Conservation (phyloP, 2,329 filamentous ascomycete species). For the Colletotrichum cuscutae region DNA sequence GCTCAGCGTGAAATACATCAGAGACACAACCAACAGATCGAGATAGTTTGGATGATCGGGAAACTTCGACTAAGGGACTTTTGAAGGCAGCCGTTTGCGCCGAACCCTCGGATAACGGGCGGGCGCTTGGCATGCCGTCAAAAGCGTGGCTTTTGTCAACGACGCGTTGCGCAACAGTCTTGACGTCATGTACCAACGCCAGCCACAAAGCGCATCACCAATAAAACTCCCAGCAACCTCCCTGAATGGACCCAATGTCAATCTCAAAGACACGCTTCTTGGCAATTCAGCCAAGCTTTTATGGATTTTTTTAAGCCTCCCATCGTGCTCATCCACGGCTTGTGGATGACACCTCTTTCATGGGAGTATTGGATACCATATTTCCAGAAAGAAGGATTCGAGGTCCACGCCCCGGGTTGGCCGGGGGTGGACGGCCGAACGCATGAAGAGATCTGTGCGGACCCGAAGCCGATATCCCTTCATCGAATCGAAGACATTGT, state of each 20-base stretch:
- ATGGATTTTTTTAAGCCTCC: conserved; percentile 28
- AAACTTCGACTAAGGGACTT: too few relatives aligned
- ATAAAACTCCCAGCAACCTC: neutral
- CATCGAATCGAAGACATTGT: conserved; percentile 37
- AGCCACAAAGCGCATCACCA: neutral
- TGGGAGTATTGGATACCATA: conserved; percentile 39
- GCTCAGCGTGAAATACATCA: neutral
- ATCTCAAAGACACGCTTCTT: neutral
- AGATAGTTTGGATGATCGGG: neutral
- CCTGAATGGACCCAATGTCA: neutral
- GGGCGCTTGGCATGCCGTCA: neutral
- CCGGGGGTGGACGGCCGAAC: conserved; percentile 38
- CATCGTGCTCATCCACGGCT: conserved; percentile 38
- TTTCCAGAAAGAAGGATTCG: conserved; percentile 35
- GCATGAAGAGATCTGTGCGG: conserved; percentile 34
- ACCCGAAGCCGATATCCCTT: conserved; percentile 34
- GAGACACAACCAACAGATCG: neutral
- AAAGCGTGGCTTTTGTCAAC: neutral
- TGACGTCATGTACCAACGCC: conserved; percentile 3
- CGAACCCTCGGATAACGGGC: neutral
- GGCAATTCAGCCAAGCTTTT: neutral
- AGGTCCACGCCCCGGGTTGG: conserved; percentile 39
- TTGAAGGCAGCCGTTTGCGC: neutral
- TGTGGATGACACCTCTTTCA: conserved; percentile 39
- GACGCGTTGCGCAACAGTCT: neutral